Base-by-base conservation (phyloP, 768 basidiomycete species). In the Pulveroboletus frians region DNA sequence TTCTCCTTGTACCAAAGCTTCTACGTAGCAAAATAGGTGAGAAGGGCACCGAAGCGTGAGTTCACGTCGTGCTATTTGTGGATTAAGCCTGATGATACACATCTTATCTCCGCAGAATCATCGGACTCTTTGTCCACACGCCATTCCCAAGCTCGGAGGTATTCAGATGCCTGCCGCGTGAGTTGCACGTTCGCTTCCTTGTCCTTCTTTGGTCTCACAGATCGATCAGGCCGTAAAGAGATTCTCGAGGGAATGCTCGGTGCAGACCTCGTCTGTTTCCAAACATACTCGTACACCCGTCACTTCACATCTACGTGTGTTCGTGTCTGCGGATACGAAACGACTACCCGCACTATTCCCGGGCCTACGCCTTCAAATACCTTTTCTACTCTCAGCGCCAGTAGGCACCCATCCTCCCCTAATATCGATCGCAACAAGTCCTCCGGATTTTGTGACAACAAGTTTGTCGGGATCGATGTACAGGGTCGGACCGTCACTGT, bases 161-260 rank as follows among this genome's bases (percentile, higher is more conserved):
- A 55, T 99, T 98, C 76, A 76, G 94, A 47, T 95, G 90, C 68
- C 71, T 96, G 36, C 92, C 93, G 2, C 82, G 91, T 88, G 57
- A 67, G 85, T 79, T 14, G 29, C 13, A 14, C 14, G 0, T 4
- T 17, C 1, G 3, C 15, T 21, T 52, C 1, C n/a, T 21, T n/a
- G 6, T 30, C 17, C 36, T 30, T 18, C 13, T 30, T 18, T 20
- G 9, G 39, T 53, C 31, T 59, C 36, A 56, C 43, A 13, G 4
- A 31, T 41, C 27, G n/a, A 0, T n/a, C 51, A 82, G 84, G 84
- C 42, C 82, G 95, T 40, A 89, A 88, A 60, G 93, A 97, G 70
- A 90, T 98, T 52, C 77, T 99, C 21, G 92, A 97, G 55, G 96
- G 95, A 32, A 96, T 99, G 91, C 85, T 98, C 39, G 93, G 94